Evolutionary conservation across 179 eudicot genomes (phyloP), one percentile per base, ranked within the genome.

Genomic region (Pouteria campechiana): DNA sequence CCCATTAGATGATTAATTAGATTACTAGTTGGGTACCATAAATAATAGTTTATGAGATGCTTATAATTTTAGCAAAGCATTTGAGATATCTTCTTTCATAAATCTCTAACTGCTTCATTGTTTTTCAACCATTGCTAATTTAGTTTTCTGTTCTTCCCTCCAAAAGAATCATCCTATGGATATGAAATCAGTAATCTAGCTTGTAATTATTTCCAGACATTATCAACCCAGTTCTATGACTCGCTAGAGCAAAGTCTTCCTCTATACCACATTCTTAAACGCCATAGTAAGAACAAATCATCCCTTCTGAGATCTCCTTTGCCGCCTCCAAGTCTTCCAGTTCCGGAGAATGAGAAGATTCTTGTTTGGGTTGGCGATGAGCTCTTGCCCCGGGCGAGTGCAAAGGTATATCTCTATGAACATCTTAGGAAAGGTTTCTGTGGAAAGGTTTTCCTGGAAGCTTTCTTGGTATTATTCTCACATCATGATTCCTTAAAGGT

Each of bases 351-450:
- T 46, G 78, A 73, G 62, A 86, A 86, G 67, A 57, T 90, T 40
- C 87, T 86, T 64, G 82, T 66, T 15, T 90, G 96, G 98, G 94
- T 90, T 70, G 96, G 94, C 58, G 83, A 86, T 57, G 84, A 79
- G 68, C 70, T 90, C 46, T 32, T 90, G 46, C 84, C 96, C 33
- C 96, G 96, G 66, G 84, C 76, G 32, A 79, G 75, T 70, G 98
- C 98, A 49, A 82, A 86, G 96, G 98, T 90, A 67, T 10, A 25
- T 16, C 13, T 32, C 17, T 21, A 15, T 3, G 5, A 5, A 39
- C 22, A 7, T n/a, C n/a, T n/a, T n/a, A n/a, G n/a, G n/a, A n/a
- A n/a, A n/a, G n/a, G n/a, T n/a, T n/a, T n/a, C n/a, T n/a, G n/a
- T n/a, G 9, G 17, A n/a, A 28, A 16, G 17, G 3, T 11, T 16